Percentiles rank a stretch among this genome's conserved stretches.
phyloP scores from a whole-genome alignment of 441 rosid species.

The Francoa sonchifolia region DNA sequence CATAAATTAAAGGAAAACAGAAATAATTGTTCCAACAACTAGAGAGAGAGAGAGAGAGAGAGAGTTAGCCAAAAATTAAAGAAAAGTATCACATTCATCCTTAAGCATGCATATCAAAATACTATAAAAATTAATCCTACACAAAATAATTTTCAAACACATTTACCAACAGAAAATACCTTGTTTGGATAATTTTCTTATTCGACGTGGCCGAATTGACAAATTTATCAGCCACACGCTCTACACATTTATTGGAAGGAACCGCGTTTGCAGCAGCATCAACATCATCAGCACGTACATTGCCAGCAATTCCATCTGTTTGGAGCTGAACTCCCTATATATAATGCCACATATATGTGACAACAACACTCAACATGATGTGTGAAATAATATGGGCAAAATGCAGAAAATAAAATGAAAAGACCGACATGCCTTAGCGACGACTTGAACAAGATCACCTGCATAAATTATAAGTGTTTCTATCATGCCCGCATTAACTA shows the following conservation, averaged over 20 bases:
- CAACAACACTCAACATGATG: neutral
- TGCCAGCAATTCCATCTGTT: neutral
- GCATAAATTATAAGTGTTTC: neutral
- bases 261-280: neutral
- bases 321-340: neutral
- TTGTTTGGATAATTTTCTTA: neutral
- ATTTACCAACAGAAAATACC: no score
- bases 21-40: no score
- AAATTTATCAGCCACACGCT: neutral
- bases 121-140: no score
- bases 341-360: neutral
- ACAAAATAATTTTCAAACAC: no score
- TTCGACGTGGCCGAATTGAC: no score
- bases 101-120: no score
- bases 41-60: no score
- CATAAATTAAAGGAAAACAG: no score
- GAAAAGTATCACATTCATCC: no score
- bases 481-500: neutral
- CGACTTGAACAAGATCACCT: constrained; percentile 2
- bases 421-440: neutral
- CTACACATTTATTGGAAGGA: neutral
- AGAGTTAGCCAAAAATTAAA: no score
- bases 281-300: neutral
- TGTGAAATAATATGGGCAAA: neutral
- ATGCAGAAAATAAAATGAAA: neutral